phyloP scores from a whole-genome alignment of 2,329 filamentous ascomycete species.

The Zymoseptoria crescenta region DNA sequence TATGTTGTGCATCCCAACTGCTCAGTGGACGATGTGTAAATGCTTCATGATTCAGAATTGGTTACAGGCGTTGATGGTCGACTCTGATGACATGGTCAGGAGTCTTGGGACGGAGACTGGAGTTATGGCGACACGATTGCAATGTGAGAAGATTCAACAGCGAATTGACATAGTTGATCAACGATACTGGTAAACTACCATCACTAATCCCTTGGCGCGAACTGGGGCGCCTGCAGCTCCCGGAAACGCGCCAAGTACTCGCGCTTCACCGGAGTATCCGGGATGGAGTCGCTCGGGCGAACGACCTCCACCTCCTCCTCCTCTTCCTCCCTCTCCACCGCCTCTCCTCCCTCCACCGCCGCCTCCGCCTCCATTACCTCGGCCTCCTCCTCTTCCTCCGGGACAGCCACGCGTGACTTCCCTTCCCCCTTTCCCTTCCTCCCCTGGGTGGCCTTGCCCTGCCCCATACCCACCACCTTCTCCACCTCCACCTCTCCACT shows the following conservation, averaged over 20 bases:
- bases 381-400: neutral
- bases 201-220: neutral
- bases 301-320: neutral
- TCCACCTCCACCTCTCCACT: neutral
- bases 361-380: neutral
- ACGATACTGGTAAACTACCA: neutral
- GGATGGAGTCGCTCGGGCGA: neutral
- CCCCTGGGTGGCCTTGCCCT: neutral
- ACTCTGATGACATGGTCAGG: neutral
- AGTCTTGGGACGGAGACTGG: neutral
- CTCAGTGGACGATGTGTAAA: slow-evolving; percentile 56
- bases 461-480: neutral
- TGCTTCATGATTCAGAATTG: neutral
- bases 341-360: neutral
- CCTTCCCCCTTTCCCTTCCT: neutral
- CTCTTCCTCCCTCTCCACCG: neutral
- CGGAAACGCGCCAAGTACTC: neutral
- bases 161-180: neutral
- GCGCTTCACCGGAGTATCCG: neutral
- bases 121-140: neutral
- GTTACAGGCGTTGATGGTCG: neutral
- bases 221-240: neutral
- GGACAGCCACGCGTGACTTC: neutral
- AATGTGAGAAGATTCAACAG: neutral
- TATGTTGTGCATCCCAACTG: slow-evolving; percentile 96